Evolutionary conservation across 805 yeast genomes (phyloP).

Genomic region (Cyberlindnera xylosilytica): DNA sequence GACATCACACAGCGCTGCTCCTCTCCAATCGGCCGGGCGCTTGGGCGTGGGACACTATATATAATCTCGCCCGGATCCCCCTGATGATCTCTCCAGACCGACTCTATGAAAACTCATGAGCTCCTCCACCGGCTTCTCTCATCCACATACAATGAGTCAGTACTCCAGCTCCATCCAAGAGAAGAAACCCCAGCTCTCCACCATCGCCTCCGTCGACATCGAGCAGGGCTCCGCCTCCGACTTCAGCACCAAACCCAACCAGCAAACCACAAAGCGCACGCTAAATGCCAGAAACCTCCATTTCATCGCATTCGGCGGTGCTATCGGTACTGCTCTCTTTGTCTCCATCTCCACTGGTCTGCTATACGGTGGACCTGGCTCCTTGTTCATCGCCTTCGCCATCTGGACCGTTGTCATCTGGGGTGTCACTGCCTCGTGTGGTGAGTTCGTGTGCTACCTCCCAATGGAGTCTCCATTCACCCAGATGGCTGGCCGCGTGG

Average conservation of each 20-base stretch:
- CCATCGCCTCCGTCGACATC: too few relatives aligned
- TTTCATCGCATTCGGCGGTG: slow-evolving; percentile 63
- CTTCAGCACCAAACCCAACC: background rate
- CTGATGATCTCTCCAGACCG: too few relatives aligned
- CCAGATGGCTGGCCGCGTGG: slow-evolving; percentile 58
- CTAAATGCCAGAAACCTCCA: slow-evolving; percentile 43
- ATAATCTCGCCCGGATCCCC: too few relatives aligned
- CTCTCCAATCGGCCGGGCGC: too few relatives aligned
- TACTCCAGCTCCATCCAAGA: too few relatives aligned
- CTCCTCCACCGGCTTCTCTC: too few relatives aligned
- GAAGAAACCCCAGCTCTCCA: too few relatives aligned
- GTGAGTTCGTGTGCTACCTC: slow-evolving; percentile 60
- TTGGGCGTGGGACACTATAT: too few relatives aligned
- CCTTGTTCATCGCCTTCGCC: slow-evolving; percentile 53
- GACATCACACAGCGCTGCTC: too few relatives aligned
- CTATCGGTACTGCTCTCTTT: slow-evolving; percentile 63
- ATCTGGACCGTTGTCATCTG: slow-evolving; percentile 64
- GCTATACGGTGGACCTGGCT: slow-evolving; percentile 52
- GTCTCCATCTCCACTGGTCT: slow-evolving; percentile 59
- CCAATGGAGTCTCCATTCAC: slow-evolving; percentile 65
- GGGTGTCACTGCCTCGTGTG: slow-evolving; percentile 51
- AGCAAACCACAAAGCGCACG: slow-evolving; percentile 1
- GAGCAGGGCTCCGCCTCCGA: too few relatives aligned
- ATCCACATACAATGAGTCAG: too few relatives aligned
- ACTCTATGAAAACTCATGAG: too few relatives aligned